Evolutionary conservation across 768 basidiomycete species (phyloP).

Genomic region (Gymnopilus dilepis): DNA sequence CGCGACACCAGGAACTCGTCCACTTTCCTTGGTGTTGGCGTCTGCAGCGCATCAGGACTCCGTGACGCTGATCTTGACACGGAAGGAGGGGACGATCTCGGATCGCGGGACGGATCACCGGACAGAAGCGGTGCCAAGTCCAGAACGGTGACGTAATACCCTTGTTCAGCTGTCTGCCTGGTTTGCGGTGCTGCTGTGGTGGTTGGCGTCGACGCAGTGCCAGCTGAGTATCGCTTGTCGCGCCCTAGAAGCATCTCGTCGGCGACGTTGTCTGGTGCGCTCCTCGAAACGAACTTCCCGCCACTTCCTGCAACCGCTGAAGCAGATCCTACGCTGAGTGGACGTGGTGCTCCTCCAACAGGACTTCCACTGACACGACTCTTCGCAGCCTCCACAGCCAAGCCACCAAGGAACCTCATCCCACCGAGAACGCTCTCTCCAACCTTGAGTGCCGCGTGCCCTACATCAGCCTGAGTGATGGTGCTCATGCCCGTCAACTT

Average conservation of each 20-base stretch:
- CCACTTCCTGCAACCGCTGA: conserved; percentile 27
- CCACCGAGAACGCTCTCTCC: conserved; percentile 68
- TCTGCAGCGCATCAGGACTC: not conserved
- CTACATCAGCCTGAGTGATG: conserved; percentile 51
- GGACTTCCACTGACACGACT: conserved; percentile 30
- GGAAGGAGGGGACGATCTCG: not conserved
- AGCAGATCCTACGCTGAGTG: conserved; percentile 4
- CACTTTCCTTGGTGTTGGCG: conserved; percentile 29
- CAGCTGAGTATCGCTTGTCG: conserved; percentile 29
- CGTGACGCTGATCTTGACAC: not conserved
- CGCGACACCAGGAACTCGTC: conserved; percentile 55
- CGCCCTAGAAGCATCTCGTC: conserved; percentile 22
- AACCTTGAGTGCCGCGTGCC: conserved; percentile 59
- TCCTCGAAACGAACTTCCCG: conserved; percentile 60
- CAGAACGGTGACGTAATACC: conserved; percentile 58
- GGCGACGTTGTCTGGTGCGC: conserved; percentile 54
- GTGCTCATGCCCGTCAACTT: conserved; percentile 29
- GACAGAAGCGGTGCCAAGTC: conserved; percentile 47
- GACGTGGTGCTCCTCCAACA: conserved; percentile 17
- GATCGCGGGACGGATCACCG: conserved; percentile 3
- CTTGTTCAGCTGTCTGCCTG: conserved; percentile 29
- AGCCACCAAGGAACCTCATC: conserved; percentile 65
- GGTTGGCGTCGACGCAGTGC: conserved; percentile 1
- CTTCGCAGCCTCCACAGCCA: conserved; percentile 60
- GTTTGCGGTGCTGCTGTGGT: conserved; percentile 31